phyloP scores from a whole-genome alignment of 441 rosid species.

The Kokia cookei region DNA sequence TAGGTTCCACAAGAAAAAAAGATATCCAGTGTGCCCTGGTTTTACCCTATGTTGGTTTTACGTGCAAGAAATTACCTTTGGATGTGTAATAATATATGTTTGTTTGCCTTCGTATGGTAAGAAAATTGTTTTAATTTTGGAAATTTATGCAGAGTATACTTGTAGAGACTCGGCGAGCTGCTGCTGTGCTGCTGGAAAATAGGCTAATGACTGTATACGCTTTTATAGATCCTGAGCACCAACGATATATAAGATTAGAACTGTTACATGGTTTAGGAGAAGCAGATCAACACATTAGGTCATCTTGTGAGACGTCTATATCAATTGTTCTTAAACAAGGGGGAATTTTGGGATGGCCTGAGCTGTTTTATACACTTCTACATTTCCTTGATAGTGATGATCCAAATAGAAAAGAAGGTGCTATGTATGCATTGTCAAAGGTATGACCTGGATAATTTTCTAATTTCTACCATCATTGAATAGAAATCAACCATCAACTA shows the following conservation, averaged over 20 bases:
- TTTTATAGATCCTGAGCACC: constrained; percentile 49
- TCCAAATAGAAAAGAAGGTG: constrained; percentile 88
- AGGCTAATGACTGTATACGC: constrained; percentile 67
- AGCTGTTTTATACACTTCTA: constrained; percentile 80
- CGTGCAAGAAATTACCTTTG: background rate
- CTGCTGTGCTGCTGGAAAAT: constrained; percentile 91
- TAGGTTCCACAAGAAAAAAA: background rate
- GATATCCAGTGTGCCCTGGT: background rate
- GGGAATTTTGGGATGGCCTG: constrained; percentile 82
- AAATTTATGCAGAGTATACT: constrained; percentile 58
- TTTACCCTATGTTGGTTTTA: background rate
- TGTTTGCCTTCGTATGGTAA: background rate
- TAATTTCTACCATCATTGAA: background rate
- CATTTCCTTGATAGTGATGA: constrained; percentile 86
- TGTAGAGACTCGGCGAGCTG: constrained; percentile 91
- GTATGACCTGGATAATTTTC: constrained; percentile 31
- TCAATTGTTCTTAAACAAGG: constrained; percentile 72
- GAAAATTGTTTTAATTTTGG: background rate
- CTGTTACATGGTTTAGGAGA: constrained; percentile 89
- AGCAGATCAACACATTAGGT: constrained; percentile 75
- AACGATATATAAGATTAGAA: constrained; percentile 77
- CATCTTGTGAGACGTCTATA: constrained; percentile 82
- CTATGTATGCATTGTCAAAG: constrained; percentile 98
- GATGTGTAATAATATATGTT: background rate
- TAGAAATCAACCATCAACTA: background rate